Base-by-base conservation (phyloP, 768 basidiomycete species). In the Tulasnella sp. region DNA sequence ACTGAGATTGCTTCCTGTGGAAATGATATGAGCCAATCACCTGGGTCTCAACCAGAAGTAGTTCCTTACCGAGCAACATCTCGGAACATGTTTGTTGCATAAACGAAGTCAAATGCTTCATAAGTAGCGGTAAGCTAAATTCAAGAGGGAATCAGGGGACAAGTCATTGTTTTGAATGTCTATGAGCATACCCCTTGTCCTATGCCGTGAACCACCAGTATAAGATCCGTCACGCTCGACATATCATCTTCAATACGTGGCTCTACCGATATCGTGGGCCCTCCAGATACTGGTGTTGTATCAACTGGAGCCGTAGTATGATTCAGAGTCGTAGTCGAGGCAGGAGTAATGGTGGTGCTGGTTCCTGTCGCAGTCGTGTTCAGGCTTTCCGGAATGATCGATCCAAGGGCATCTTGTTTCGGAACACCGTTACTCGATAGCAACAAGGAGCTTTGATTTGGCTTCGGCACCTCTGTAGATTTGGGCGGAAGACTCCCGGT, bases 131-230 rank as follows among this genome's bases (percentile, higher is more conserved):
- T 67, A 1, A 70, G 58, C 56, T 60, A 34, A 27, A n/a, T 9
- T 33, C 25, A 6, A 15, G 16, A 33, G 29, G 34, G 15, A 12
- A n/a, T 43, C 25, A 25, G 45, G 31, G 25, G 19, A 50, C 43
- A 16, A 37, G 22, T 5, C 0, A 31, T 15, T 16, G 20, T 1
- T 19, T 24, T 3, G 29, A 45, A 41, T 19, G n/a, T 25, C 13
- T 20, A 33, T 28, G 22, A 3, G 48, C 56, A n/a, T 51, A 59
- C 60, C 7, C 53, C 62, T 60, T 63, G 59, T 28, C 67, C 70
- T 24, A 71, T 71, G 2, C 70, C 70, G 58, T 71, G 70, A 10
- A 71, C 62, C 45, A 71, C 63, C 44, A 71, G 56, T n/a, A 70
- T 68, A 20, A 70, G 59, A 57, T 70, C 69, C 3, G 69, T 70